Conservation (phyloP, 2,329 filamentous ascomycete genomes). For the Claviceps quebecensis region DNA sequence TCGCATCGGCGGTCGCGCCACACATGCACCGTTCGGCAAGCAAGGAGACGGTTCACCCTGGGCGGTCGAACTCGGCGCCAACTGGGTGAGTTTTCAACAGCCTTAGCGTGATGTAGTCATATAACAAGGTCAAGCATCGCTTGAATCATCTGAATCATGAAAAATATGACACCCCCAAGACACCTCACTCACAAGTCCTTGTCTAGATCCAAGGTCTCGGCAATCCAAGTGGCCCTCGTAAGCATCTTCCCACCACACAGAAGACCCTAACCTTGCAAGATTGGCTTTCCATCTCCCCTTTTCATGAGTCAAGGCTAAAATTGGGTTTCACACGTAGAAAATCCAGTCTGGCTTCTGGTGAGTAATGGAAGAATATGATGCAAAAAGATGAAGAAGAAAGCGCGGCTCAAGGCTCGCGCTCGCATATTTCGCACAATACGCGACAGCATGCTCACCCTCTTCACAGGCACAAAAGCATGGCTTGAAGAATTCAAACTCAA, state of each 20-base stretch:
- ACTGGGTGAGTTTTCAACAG: conserved; percentile 34
- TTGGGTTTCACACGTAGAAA: conserved; percentile 22
- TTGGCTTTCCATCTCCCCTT: neutral
- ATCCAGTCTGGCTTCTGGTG: conserved; percentile 46
- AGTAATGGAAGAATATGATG: neutral
- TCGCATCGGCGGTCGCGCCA: conserved; percentile 47
- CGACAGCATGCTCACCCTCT: neutral
- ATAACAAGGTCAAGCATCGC: too few species aligned
- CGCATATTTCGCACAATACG: too few species aligned
- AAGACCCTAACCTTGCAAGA: neutral
- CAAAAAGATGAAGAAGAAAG: neutral
- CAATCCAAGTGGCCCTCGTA: conserved; percentile 13
- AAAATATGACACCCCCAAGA: too few species aligned
- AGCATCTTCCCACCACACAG: neutral
- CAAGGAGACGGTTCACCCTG: conserved; percentile 36
- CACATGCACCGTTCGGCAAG: conserved; percentile 42
- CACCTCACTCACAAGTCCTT: conserved; percentile 6
- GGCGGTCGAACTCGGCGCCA: conserved; percentile 50
- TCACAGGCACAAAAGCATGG: conserved; percentile 39
- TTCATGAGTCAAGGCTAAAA: neutral
- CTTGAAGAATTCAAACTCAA: conserved; percentile 40
- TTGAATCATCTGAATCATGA: too few species aligned
- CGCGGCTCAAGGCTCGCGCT: too few species aligned
- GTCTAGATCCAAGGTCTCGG: conserved; percentile 12
- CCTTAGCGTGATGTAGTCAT: neutral